These are phyloP conservation scores for Nigrograna mackinnonii DNA, from an alignment of 2,329 filamentous ascomycete species.

Conservation along the genomic window DNA sequence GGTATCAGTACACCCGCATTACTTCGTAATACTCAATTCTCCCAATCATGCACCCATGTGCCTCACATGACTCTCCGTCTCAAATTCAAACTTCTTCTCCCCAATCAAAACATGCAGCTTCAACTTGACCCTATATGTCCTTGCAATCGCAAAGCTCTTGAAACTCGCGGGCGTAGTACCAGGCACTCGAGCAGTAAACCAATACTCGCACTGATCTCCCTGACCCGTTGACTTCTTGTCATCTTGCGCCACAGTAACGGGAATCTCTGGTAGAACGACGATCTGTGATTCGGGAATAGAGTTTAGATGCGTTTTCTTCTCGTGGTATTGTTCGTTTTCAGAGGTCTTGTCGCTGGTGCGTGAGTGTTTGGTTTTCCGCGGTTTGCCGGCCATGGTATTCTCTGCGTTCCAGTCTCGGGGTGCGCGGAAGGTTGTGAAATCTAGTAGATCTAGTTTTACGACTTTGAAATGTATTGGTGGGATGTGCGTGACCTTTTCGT, in stretches of 20 bases:
- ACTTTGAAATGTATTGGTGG: constrained; percentile 19
- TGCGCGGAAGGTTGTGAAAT: constrained; percentile 25
- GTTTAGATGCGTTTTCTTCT: constrained; percentile 21
- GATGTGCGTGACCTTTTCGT: constrained; percentile 15
- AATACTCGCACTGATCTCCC: constrained; percentile 14
- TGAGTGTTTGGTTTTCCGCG: not conserved
- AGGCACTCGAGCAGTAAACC: constrained; percentile 24
- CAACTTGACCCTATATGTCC: constrained; percentile 22
- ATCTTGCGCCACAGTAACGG: constrained; percentile 1
- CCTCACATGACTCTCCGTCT: constrained; percentile 15
- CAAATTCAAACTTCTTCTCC: constrained; percentile 23
- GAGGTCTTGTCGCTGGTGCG: constrained; percentile 7
- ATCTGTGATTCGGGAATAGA: constrained; percentile 13
- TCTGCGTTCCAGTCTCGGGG: constrained; percentile 15
- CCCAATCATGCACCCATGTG: not conserved
- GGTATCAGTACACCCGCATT: not conserved
- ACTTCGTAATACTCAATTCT: not conserved
- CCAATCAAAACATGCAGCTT: constrained; percentile 16
- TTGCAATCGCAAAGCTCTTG: constrained; percentile 22
- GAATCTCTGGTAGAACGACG: constrained; percentile 12
- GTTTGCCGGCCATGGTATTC: constrained; percentile 2
- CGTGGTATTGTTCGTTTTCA: constrained; percentile 1
- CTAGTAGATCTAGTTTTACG: constrained; percentile 18
- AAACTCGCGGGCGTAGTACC: constrained; percentile 24
- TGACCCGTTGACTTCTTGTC: constrained; percentile 15